Conservation (phyloP, 1,284 basidiomycete genomes). For the Grifola frondosa region DNA sequence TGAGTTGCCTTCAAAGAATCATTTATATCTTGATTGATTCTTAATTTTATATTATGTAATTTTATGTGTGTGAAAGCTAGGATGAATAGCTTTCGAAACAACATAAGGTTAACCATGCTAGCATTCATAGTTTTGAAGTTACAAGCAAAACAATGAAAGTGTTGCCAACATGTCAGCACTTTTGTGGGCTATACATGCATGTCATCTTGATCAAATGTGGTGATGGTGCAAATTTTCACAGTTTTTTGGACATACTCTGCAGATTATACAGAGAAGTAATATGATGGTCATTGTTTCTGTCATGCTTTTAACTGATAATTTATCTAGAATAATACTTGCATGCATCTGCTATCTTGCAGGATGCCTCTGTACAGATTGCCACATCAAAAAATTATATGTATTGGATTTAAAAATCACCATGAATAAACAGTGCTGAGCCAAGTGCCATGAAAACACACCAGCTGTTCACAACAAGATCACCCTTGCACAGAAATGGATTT, state of each 20-base stretch:
- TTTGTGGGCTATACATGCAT: too few relatives aligned
- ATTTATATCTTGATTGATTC: too few relatives aligned
- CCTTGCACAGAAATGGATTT: slow-evolving; percentile 3
- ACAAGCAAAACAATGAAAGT: too few relatives aligned
- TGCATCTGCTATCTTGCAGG: slow-evolving; percentile 17
- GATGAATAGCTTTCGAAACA: too few relatives aligned
- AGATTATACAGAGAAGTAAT: slow-evolving; percentile 33
- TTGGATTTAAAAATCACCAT: slow-evolving; percentile 4
- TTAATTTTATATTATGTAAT: too few relatives aligned
- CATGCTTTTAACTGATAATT: slow-evolving; percentile 21
- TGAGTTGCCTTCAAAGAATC: too few relatives aligned
- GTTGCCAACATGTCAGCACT: too few relatives aligned
- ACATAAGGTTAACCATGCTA: too few relatives aligned
- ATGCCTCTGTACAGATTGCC: slow-evolving; percentile 33
- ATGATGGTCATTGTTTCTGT: slow-evolving; percentile 7
- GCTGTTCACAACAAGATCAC: background rate
- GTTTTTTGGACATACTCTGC: slow-evolving; percentile 29
- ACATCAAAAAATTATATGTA: slow-evolving; percentile 19
- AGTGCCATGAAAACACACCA: slow-evolving; percentile 1
- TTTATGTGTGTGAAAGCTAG: too few relatives aligned
- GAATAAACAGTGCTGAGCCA: slow-evolving; percentile 1
- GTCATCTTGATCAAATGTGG: slow-evolving; percentile 24
- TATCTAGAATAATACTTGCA: slow-evolving; percentile 11
- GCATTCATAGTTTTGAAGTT: too few relatives aligned
- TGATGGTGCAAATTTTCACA: slow-evolving; percentile 25